These are phyloP conservation scores for Bipolaris cookei DNA, from an alignment of 2,329 filamentous ascomycete genomes.

Conservation along the genomic window DNA sequence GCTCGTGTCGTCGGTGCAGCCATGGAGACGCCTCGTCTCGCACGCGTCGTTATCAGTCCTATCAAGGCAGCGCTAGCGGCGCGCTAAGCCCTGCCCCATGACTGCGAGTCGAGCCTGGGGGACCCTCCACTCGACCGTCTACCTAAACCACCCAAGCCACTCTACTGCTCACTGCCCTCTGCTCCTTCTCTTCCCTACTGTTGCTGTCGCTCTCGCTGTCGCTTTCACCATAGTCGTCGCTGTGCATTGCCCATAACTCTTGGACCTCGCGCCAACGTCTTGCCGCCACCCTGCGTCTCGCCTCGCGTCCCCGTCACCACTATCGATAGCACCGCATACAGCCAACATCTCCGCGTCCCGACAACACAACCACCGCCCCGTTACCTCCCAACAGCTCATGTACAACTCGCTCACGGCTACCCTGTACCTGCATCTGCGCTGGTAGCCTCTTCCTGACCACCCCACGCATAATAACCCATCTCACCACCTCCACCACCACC, in stretches of 20 bases:
- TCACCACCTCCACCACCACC: conserved; percentile 8
- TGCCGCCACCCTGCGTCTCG: conserved; percentile 1
- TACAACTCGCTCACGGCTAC: conserved; percentile 47
- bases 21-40: background rate
- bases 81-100: conserved; percentile 13
- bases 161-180: conserved; percentile 1
- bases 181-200: background rate
- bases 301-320: conserved; percentile 9
- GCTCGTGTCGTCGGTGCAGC: background rate
- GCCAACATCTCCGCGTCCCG: background rate
- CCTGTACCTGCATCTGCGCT: conserved; percentile 48
- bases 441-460: conserved; percentile 38
- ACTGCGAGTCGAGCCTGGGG: conserved; percentile 15
- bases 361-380: conserved; percentile 7
- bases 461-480: background rate
- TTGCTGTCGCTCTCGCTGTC: conserved; percentile 11
- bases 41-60: conserved; percentile 13
- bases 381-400: conserved; percentile 40
- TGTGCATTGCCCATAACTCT: background rate
- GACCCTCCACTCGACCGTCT: conserved; percentile 4
- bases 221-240: conserved; percentile 1
- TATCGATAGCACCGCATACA: conserved; percentile 12
- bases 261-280: background rate
- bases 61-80: conserved; percentile 6
- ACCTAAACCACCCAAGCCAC: background rate